Conservation (phyloP, 768 basidiomycete genomes). For the Kockovaella imperatae region DNA sequence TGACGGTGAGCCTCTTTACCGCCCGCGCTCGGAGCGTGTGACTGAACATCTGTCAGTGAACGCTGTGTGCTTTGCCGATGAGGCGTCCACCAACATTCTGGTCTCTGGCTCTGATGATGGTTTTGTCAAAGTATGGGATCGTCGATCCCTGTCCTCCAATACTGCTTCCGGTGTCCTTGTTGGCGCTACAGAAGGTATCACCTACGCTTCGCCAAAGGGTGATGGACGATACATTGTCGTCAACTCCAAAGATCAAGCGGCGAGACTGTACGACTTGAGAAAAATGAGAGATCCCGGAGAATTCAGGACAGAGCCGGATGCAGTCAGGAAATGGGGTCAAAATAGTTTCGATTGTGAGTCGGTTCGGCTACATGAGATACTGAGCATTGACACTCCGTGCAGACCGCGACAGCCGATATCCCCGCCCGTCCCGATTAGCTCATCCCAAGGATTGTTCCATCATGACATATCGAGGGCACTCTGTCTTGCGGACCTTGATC, state of each 20-base stretch:
- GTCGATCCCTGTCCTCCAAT: slow-evolving; percentile 50
- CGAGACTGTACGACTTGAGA: slow-evolving; percentile 86
- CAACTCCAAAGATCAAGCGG: slow-evolving; percentile 90
- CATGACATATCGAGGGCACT: slow-evolving; percentile 90
- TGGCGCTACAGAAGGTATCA: slow-evolving; percentile 89
- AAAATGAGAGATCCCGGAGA: slow-evolving; percentile 76
- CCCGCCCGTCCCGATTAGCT: slow-evolving; percentile 55
- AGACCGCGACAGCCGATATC: slow-evolving; percentile 47
- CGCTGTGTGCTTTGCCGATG: slow-evolving; percentile 88
- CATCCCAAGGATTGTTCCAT: slow-evolving; percentile 89
- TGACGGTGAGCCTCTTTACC: slow-evolving; percentile 49
- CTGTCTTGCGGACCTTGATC: slow-evolving; percentile 82
- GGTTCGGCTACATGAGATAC: slow-evolving; percentile 9
- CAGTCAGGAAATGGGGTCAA: slow-evolving; percentile 53
- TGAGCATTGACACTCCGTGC: background rate
- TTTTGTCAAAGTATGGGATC: slow-evolving; percentile 87
- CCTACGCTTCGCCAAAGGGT: slow-evolving; percentile 89
- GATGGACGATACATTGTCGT: slow-evolving; percentile 92
- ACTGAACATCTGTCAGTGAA: slow-evolving; percentile 53
- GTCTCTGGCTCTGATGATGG: slow-evolving; percentile 93
- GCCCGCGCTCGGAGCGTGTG: background rate
- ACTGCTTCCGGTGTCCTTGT: slow-evolving; percentile 89
- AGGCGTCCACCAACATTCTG: slow-evolving; percentile 82
- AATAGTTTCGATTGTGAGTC: slow-evolving; percentile 62
- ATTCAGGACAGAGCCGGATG: slow-evolving; percentile 52